Conservation (phyloP, 352 stramenopile species). For the Phytophthora sojae region DNA sequence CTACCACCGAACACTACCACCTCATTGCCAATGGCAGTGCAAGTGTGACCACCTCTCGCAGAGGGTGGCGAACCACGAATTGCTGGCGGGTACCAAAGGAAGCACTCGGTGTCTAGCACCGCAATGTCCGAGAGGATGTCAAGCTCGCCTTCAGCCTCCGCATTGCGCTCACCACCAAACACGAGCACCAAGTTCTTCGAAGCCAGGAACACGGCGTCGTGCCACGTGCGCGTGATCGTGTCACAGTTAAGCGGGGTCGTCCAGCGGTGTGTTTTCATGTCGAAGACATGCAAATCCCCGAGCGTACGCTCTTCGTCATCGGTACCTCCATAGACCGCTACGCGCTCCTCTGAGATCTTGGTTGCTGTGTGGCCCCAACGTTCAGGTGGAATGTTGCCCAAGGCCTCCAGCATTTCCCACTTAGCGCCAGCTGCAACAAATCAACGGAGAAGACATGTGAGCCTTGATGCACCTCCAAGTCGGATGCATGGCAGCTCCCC, state of each 20-base stretch:
- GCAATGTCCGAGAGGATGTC: slow-evolving; percentile 86
- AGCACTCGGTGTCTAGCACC: slow-evolving; percentile 95
- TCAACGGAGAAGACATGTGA: not conserved
- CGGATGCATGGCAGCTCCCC: not conserved
- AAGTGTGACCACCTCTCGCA: slow-evolving; percentile 77
- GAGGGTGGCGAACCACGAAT: slow-evolving; percentile 74
- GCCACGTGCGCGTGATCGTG: slow-evolving; percentile 90
- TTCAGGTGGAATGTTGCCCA: slow-evolving; percentile 46
- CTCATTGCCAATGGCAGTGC: slow-evolving; percentile 76
- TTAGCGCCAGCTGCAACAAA: slow-evolving; percentile 21
- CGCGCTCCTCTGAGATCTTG: slow-evolving; percentile 82
- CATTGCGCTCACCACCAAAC: slow-evolving; percentile 91
- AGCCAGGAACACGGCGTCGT: slow-evolving; percentile 90
- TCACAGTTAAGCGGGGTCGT: slow-evolving; percentile 90
- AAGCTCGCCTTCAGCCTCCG: slow-evolving; percentile 62
- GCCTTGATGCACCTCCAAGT: not conserved
- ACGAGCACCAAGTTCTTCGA: slow-evolving; percentile 91
- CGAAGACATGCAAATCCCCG: slow-evolving; percentile 89
- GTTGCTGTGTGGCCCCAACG: slow-evolving; percentile 94
- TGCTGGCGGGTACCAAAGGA: slow-evolving; percentile 93
- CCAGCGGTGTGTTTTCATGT: slow-evolving; percentile 80
- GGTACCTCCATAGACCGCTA: slow-evolving; percentile 94
- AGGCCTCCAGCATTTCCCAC: slow-evolving; percentile 54
- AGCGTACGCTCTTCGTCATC: slow-evolving; percentile 87
- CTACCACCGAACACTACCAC: slow-evolving; percentile 86